Evolutionary conservation across 2,329 filamentous ascomycete genomes (phyloP), one percentile per base, ranked within the genome.

Genomic region (Didymella lethalis): DNA sequence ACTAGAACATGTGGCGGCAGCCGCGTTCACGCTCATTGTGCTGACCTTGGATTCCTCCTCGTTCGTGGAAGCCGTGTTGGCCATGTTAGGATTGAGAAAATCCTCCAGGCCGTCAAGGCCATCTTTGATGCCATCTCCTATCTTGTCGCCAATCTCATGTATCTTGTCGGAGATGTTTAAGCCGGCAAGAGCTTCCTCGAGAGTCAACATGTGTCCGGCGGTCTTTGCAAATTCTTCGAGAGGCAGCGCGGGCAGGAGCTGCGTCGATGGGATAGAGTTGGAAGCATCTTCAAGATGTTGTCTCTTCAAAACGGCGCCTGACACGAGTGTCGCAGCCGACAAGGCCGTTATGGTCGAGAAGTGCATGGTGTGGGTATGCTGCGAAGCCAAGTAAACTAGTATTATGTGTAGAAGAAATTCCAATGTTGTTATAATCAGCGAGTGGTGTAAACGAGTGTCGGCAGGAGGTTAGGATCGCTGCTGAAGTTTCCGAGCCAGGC

Each of bases 1-100:
- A 51, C 63, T 75, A 45, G 62, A 44, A 64, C 74, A 76, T 44
- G 51, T 60, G 2, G 51, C 51, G 3, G 44, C 40, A 20, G 55
- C 55, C 7, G 46, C 53, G 18, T 28, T 48, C 8, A 48, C 36
- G 23, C 48, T 51, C 10, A 38, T 34, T 48, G 28, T 25, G 16
- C 16, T 47, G 16, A 44, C n/a, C 20, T 41, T 50, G 23, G 40
- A 11, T 28, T 45, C 40, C 25, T 44, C 41, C 41, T 44, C 46
- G 49, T 34, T 31, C 16, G 23, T 43, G 26, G 34, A 59, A 26
- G 49, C 49, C 40, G 25, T 52, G 40, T 31, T 34, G 18, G 49
- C 49, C 49, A 18, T 52, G 40, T 31, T 34, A 14, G 49, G 18
- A n/a, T 14, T 36, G 28, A 23, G 34, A 40, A 29, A 14, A 14